These are phyloP conservation scores for Cladosporium velox DNA, from an alignment of 2,329 filamentous ascomycete species.

Conservation along the genomic window DNA sequence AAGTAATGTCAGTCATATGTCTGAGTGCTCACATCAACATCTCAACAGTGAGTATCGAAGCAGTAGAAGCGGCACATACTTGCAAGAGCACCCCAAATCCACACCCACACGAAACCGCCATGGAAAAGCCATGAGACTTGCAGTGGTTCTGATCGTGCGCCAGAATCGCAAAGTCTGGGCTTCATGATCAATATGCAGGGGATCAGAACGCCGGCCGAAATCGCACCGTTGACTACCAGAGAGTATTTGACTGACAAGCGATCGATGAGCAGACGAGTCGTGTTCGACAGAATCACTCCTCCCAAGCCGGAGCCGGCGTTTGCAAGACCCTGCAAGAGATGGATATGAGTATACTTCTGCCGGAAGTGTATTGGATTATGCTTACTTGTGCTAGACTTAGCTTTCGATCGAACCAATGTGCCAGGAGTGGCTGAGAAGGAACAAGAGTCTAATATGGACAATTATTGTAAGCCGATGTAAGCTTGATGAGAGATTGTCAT, in stretches of 20 bases:
- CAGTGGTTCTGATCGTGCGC: constrained; percentile 6
- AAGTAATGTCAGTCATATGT: not conserved
- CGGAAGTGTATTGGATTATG: too few species aligned
- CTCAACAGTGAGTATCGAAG: too few species aligned
- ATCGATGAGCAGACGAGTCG: constrained; percentile 13
- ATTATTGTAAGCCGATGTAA: not conserved
- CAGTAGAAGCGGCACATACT: not conserved
- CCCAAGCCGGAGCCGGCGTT: constrained; percentile 11
- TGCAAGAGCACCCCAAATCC: constrained; percentile 14
- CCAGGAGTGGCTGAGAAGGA: constrained; percentile 13
- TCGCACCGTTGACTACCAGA: constrained; percentile 6
- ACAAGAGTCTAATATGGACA: not conserved
- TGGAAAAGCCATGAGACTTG: constrained; percentile 14
- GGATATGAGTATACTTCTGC: not conserved
- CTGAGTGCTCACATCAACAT: not conserved
- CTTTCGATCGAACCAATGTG: constrained; percentile 15
- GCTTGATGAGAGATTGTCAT: too few species aligned
- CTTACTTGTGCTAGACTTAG: constrained; percentile 17
- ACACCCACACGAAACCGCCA: constrained; percentile 13
- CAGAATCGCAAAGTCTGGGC: not conserved
- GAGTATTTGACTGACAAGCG: constrained; percentile 12
- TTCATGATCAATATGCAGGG: constrained; percentile 16
- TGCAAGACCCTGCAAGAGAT: not conserved
- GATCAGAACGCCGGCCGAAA: constrained; percentile 10
- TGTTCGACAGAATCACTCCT: constrained; percentile 10